Conservation (phyloP, 225 moss, liverwort and hornwort species). For the Takakia lepidozioides region DNA sequence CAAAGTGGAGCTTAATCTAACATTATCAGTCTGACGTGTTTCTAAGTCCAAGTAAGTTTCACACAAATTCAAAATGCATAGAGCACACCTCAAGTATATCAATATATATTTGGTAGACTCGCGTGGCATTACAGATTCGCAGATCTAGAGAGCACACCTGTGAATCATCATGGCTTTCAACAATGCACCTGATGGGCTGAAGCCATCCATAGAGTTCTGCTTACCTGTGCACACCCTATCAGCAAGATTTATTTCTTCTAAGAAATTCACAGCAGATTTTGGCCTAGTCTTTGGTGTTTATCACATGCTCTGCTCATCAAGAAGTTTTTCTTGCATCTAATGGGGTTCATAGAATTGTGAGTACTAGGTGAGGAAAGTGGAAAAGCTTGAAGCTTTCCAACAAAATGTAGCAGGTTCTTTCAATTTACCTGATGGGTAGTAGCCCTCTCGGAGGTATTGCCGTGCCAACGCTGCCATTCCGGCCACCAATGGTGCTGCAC, state of each 20-base stretch:
- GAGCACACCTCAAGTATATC: no score
- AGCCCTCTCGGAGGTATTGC: constrained; percentile 59
- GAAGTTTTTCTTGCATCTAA: background rate
- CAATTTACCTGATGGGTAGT: constrained; percentile 53
- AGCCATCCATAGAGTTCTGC: constrained; percentile 23
- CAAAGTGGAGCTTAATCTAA: no score
- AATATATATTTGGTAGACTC: no score
- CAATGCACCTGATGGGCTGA: constrained; percentile 49
- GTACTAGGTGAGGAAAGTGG: background rate
- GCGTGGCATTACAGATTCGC: no score
- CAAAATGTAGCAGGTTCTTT: background rate
- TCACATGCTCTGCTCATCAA: no score
- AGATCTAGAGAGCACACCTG: constrained; percentile 25
- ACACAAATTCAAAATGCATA: no score
- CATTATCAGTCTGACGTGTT: no score
- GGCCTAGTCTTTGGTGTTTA: no score
- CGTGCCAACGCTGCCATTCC: constrained; percentile 47
- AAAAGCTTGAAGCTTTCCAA: background rate
- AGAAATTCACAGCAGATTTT: no score
- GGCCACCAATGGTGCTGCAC: constrained; percentile 54
- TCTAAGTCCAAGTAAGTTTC: no score
- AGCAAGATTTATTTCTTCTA: no score
- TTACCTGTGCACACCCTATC: constrained; percentile 17
- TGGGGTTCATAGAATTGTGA: no score
- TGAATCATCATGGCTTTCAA: constrained; percentile 62